These are phyloP conservation scores for Lentinula novae-zelandiae DNA, from an alignment of 1,284 basidiomycete species.

Conservation along the genomic window DNA sequence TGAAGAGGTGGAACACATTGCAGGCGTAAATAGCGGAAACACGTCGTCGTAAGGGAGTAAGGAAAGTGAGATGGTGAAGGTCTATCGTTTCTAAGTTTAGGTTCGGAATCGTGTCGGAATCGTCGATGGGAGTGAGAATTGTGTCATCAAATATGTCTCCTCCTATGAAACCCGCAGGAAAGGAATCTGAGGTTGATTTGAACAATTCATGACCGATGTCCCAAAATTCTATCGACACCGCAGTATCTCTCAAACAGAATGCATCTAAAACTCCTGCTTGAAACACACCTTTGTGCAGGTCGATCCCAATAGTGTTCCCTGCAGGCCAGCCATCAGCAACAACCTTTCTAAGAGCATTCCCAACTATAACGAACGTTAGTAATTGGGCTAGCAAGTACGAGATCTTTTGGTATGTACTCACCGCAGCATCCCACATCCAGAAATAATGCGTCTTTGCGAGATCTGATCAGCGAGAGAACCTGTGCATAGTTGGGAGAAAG, in stretches of 20 bases:
- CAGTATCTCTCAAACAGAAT: neutral
- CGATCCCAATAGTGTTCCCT: constrained; percentile 22
- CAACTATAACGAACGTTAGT: constrained; percentile 28
- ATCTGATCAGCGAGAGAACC: neutral
- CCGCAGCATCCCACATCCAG: constrained; percentile 6
- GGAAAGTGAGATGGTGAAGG: constrained; percentile 25
- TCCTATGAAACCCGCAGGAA: constrained; percentile 41
- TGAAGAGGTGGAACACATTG: constrained; percentile 51
- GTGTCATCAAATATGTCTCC: constrained; percentile 42
- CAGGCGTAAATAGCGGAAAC: constrained; percentile 45
- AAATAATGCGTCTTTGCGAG: constrained; percentile 6
- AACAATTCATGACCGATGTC: constrained; percentile 35
- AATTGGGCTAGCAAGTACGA: neutral
- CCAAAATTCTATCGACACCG: constrained; percentile 30
- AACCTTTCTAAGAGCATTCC: constrained; percentile 39
- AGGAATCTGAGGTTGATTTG: constrained; percentile 32
- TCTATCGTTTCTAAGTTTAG: neutral
- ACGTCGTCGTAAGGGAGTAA: constrained; percentile 41
- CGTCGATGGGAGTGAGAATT: constrained; percentile 16
- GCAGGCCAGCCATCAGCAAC: constrained; percentile 34
- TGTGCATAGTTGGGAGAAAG: constrained; percentile 1
- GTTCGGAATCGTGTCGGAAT: neutral
- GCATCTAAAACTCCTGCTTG: neutral
- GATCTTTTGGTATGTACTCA: neutral
- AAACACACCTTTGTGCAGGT: constrained; percentile 23